Evolutionary conservation across 2,329 filamentous ascomycete genomes (phyloP).

Genomic region (Hymenoscyphus occultus): DNA sequence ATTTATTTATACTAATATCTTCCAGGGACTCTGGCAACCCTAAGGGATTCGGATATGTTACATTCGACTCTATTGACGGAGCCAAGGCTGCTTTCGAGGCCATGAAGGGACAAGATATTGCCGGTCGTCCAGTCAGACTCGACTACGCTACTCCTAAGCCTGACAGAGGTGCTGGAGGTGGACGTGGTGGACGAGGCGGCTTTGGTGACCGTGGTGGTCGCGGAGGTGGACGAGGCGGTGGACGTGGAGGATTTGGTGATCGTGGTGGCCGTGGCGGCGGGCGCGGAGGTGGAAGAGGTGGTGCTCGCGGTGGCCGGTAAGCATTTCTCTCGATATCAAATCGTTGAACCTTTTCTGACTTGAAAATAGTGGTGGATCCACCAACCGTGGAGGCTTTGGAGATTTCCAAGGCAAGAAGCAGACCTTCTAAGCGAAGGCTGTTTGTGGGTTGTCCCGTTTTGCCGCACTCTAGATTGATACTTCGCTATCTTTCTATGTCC

Average conservation of each 20-base stretch:
- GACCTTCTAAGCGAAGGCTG: slow-evolving; percentile 35
- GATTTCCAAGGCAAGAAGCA: slow-evolving; percentile 57
- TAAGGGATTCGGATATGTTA: slow-evolving; percentile 74
- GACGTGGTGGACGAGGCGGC: slow-evolving; percentile 41
- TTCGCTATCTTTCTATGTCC: slow-evolving; percentile 23
- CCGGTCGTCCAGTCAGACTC: slow-evolving; percentile 62
- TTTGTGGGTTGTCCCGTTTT: slow-evolving; percentile 23
- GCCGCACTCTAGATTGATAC: slow-evolving; percentile 29
- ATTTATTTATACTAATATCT: slow-evolving; percentile 28
- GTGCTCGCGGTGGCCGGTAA: slow-evolving; percentile 40
- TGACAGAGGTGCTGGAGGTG: slow-evolving; percentile 43
- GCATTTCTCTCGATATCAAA: slow-evolving; percentile 27
- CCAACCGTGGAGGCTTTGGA: slow-evolving; percentile 54
- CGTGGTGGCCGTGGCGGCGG: slow-evolving; percentile 40
- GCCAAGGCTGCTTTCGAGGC: slow-evolving; percentile 60
- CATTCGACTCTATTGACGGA: slow-evolving; percentile 65
- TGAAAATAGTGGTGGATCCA: slow-evolving; percentile 37
- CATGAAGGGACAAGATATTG: slow-evolving; percentile 61
- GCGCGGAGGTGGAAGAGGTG: slow-evolving; percentile 41
- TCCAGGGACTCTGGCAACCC: slow-evolving; percentile 57
- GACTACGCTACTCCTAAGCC: slow-evolving; percentile 64
- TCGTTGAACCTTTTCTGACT: too few species aligned
- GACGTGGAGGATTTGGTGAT: slow-evolving; percentile 41
- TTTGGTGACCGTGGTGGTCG: slow-evolving; percentile 37
- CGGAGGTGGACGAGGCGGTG: slow-evolving; percentile 42